Percentiles rank a stretch among this genome's conserved stretches.
Conservation (phyloP, 495 filamentous ascomycete species). For the Penicillium riverlandense region DNA sequence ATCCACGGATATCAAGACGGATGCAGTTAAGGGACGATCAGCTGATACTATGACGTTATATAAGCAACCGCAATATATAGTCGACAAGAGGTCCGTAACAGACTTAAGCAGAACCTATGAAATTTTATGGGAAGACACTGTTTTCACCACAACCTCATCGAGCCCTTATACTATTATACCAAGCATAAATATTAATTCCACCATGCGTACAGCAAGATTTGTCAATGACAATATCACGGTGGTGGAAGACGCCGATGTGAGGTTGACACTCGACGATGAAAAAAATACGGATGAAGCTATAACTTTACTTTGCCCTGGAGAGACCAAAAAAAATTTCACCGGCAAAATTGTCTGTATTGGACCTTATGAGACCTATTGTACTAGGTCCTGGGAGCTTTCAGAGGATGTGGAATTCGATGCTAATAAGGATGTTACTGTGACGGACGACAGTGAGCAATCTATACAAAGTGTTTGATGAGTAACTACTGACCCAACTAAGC, state of each 20-base stretch:
- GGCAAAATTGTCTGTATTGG: slow-evolving; percentile 3
- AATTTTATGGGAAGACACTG: not conserved
- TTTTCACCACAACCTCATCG: not conserved
- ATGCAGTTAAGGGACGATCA: no score
- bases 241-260: slow-evolving; percentile 2
- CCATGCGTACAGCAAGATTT: slow-evolving; percentile 4
- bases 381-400: slow-evolving; percentile 5
- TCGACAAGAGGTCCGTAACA: not conserved
- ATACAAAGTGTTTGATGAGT: slow-evolving; percentile 1
- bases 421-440: slow-evolving; percentile 7
- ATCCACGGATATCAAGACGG: no score
- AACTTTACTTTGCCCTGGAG: slow-evolving; percentile 5
- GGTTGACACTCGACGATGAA: slow-evolving; percentile 5
- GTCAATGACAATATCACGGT: slow-evolving; percentile 4
- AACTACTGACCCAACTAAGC: slow-evolving; percentile 3
- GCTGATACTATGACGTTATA: slow-evolving; percentile 2
- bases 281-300: slow-evolving; percentile 1
- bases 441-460: slow-evolving; percentile 2
- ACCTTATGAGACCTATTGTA: slow-evolving; percentile 4
- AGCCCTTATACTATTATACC: not conserved
- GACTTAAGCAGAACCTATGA: not conserved
- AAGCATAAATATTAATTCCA: slow-evolving; percentile 1
- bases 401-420: slow-evolving; percentile 3
- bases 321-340: slow-evolving; percentile 5
- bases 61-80: not conserved